Evolutionary conservation across 2,329 filamentous ascomycete genomes (phyloP).

Genomic region (Pseudogymnoascus sp.): DNA sequence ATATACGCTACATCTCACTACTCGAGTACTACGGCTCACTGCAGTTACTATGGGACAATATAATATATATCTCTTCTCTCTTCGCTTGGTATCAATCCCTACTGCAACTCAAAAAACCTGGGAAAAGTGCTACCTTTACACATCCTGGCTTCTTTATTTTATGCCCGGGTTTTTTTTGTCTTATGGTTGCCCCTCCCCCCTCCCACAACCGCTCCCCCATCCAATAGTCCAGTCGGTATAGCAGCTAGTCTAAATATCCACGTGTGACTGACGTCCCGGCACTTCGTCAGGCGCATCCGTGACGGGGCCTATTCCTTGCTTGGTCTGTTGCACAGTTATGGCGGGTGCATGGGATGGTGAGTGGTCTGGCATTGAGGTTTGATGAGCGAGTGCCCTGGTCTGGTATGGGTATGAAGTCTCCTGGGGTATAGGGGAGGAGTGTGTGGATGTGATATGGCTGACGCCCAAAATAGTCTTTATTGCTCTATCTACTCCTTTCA

Average conservation of each 20-base stretch:
- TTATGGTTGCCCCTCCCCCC: background rate
- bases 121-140: background rate
- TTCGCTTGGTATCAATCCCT: background rate
- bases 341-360: too few relatives aligned
- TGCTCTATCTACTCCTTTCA: too few relatives aligned
- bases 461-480: background rate
- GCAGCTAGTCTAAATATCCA: background rate
- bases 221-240: background rate
- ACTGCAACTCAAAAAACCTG: conserved; percentile 4
- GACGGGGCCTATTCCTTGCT: background rate
- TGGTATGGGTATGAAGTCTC: background rate
- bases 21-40: too few relatives aligned
- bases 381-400: too few relatives aligned
- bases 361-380: background rate
- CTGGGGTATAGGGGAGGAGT: background rate
- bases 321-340: too few relatives aligned
- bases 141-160: background rate
- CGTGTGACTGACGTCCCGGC: conserved; percentile 3
- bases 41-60: too few relatives aligned
- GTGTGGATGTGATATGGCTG: background rate
- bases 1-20: background rate
- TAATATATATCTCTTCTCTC: too few relatives aligned
- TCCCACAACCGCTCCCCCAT: too few relatives aligned
- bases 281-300: background rate
- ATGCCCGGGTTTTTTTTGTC: background rate